Percentiles rank a stretch among this genome's conserved stretches.
Evolutionary conservation across 2,329 filamentous ascomycete species (phyloP).

Genomic region (Leptographium procerum): DNA sequence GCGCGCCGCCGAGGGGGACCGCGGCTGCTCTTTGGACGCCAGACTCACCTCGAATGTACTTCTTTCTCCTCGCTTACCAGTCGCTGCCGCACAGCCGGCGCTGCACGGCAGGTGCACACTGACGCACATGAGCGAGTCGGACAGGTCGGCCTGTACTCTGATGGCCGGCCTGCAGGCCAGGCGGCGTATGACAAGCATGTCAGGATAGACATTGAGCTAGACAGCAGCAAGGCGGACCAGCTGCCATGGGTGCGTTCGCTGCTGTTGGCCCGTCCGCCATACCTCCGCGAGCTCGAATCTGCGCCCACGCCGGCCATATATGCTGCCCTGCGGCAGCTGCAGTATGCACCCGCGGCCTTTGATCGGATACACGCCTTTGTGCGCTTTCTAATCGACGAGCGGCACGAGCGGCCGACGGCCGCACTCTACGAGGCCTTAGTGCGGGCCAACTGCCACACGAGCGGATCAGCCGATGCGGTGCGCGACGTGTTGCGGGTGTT

Average conservation of each 20-base stretch:
- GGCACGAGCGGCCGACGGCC: conserved; percentile 41
- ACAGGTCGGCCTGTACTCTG: background rate
- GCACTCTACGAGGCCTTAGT: conserved; percentile 66
- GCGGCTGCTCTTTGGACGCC: background rate
- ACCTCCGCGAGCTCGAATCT: conserved; percentile 3
- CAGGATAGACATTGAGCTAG: background rate
- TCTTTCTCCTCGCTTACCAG: background rate
- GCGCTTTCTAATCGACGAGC: conserved; percentile 44
- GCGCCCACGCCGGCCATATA: conserved; percentile 11
- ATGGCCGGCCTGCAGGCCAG: background rate
- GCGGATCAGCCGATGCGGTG: conserved; percentile 58
- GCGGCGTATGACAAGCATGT: conserved; percentile 2
- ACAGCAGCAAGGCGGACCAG: background rate
- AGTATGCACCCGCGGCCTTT: conserved; percentile 25
- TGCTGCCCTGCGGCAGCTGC: conserved; percentile 31
- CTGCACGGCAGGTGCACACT: background rate
- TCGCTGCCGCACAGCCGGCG: background rate
- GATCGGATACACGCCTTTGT: conserved; percentile 33
- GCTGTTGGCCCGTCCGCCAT: conserved; percentile 7
- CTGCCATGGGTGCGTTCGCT: conserved; percentile 4
- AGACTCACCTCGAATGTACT: background rate
- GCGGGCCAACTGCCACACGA: conserved; percentile 53
- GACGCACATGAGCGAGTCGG: conserved; percentile 5
- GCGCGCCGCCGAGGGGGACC: background rate
- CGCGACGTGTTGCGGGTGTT: conserved; percentile 61